Conservation (phyloP, 345 rosid species). For the Lenwebbia sp. region DNA sequence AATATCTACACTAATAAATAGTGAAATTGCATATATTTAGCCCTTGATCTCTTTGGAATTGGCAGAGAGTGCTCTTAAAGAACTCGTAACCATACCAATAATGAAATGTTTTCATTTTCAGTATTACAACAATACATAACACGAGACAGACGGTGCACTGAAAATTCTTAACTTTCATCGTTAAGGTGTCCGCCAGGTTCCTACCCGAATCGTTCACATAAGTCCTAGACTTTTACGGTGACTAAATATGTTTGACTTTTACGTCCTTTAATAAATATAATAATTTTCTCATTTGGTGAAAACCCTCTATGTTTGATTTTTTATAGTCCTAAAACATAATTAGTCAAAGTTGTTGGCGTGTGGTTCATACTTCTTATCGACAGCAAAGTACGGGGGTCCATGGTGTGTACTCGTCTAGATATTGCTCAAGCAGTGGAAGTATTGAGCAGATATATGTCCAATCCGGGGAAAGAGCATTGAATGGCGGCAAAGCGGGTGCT, state of each 20-base stretch:
- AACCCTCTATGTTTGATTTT: too few relatives aligned
- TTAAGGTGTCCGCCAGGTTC: neutral
- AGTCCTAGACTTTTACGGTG: neutral
- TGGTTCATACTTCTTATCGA: too few relatives aligned
- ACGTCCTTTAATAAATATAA: neutral
- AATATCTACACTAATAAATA: neutral
- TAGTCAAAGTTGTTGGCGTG: too few relatives aligned
- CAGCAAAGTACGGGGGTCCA: too few relatives aligned
- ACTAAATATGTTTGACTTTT: too few relatives aligned
- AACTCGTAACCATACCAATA: neutral
- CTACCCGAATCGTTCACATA: neutral
- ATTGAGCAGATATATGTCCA: too few relatives aligned
- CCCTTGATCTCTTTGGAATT: neutral
- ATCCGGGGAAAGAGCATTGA: too few relatives aligned
- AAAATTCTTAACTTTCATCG: neutral
- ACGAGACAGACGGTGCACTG: fast-evolving
- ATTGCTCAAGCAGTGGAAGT: too few relatives aligned
- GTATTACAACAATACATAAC: neutral
- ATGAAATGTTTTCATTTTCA: neutral
- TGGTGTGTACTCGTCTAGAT: too few relatives aligned
- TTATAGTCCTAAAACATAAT: too few relatives aligned
- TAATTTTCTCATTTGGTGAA: neutral
- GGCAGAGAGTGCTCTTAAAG: neutral
- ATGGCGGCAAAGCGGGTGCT: too few relatives aligned
- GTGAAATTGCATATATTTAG: neutral